These are phyloP conservation scores for Cladobotryum protrusum DNA, from an alignment of 2,329 filamentous ascomycete genomes.

Conservation along the genomic window DNA sequence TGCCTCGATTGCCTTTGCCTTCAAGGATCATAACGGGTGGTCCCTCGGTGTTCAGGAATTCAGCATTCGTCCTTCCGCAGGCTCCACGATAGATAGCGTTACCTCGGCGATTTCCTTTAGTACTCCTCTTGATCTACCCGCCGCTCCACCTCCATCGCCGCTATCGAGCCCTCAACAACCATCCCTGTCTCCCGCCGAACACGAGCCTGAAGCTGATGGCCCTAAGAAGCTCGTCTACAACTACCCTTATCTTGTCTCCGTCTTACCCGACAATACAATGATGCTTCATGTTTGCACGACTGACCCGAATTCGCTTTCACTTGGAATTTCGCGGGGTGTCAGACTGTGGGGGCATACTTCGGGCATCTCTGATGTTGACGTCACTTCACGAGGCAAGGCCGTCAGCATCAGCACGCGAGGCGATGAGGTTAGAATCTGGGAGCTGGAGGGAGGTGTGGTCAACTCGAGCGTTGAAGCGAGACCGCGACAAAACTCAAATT, in stretches of 20 bases:
- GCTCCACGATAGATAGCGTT: too few species aligned
- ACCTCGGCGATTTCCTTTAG: too few species aligned
- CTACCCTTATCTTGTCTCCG: constrained; percentile 80
- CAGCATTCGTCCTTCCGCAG: constrained; percentile 47
- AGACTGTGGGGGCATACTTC: constrained; percentile 90
- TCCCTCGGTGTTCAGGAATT: constrained; percentile 89
- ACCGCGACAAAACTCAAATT: constrained; percentile 27
- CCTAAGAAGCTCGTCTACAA: constrained; percentile 62
- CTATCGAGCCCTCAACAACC: constrained; percentile 8
- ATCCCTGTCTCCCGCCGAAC: neutral
- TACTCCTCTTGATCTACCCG: constrained; percentile 12
- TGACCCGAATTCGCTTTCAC: constrained; percentile 53
- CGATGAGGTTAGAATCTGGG: constrained; percentile 79
- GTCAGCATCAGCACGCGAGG: constrained; percentile 82
- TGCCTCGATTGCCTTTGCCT: constrained; percentile 82
- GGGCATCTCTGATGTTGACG: constrained; percentile 77
- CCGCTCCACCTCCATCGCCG: constrained; percentile 11
- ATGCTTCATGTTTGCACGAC: constrained; percentile 73
- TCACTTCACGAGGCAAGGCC: constrained; percentile 78
- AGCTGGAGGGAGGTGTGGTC: constrained; percentile 65
- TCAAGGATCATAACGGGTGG: constrained; percentile 75
- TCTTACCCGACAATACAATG: constrained; percentile 81
- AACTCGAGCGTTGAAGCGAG: constrained; percentile 51
- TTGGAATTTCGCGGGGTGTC: constrained; percentile 67
- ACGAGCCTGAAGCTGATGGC: constrained; percentile 28